These are phyloP conservation scores for Tanozyma kutaoensis DNA, from an alignment of 805 yeast species.

Conservation along the genomic window DNA sequence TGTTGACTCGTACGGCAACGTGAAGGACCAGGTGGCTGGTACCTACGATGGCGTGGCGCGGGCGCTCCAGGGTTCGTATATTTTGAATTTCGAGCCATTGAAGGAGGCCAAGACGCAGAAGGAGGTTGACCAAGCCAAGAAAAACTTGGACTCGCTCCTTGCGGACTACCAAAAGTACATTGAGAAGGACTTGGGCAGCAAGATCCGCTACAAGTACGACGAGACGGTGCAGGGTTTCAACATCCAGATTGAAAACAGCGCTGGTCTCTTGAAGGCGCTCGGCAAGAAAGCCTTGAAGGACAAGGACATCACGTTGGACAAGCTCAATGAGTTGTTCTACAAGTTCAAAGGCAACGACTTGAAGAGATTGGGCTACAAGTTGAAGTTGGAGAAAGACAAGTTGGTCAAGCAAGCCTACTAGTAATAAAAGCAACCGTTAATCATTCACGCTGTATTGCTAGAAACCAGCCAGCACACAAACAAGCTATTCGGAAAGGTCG, in stretches of 20 bases:
- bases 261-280: conserved; percentile 3
- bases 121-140: background rate
- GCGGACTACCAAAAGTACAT: background rate
- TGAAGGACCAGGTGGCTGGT: too few relatives aligned
- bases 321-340: conserved; percentile 2
- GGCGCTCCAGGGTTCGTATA: background rate
- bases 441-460: too few relatives aligned
- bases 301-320: conserved; percentile 1
- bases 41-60: too few relatives aligned
- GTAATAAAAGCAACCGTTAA: background rate
- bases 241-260: conserved; percentile 2
- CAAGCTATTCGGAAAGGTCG: background rate
- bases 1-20: too few relatives aligned
- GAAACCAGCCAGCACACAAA: background rate
- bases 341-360: conserved; percentile 2
- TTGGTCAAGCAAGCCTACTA: background rate
- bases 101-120: background rate
- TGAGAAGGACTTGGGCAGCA: conserved; percentile 1
- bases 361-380: conserved; percentile 2
- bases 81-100: background rate
- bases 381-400: conserved; percentile 5
- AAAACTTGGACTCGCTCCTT: background rate
- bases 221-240: conserved; percentile 3
- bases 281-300: conserved; percentile 1
- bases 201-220: conserved; percentile 3